Base-by-base conservation (phyloP, 805 yeast genomes). In the Kluyveromyces dobzhanskii region DNA sequence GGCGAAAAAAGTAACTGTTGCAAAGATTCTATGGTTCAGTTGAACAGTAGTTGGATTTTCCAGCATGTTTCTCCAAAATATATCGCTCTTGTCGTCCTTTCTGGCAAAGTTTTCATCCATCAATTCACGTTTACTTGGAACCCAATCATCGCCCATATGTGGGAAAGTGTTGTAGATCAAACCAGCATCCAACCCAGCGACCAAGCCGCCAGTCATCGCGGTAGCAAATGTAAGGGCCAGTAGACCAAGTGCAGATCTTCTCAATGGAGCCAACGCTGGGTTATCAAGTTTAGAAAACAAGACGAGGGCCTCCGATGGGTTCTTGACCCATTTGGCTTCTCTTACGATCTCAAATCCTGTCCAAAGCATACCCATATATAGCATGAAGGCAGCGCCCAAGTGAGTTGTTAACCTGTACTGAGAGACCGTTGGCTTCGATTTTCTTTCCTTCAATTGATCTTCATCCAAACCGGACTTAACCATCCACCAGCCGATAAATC, bases 401-500 rank as follows among this genome's bases (percentile, higher is more conserved):
- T 92, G 98, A 1, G 97, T 80, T 2, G 97, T 87, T 38, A 92
- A 69, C 60, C 98, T 75, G 57, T 92, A 92, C 56, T 85, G 97
- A 4, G 96, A 85, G 3, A 92, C 98, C 0, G 98, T 86, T n/a
- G 98, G 98, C 56, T 90, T 94, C 1, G 95, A 78, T 33, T 75
- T 82, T 57, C 95, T 74, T 47, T 81, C 87, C 17, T 72, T 73
- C 35, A 92, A 66, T 54, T 81, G 81, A 32, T 80, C 72, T 53
- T 81, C 82, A 56, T 87, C 94, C 40, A 92, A 70, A 23, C 98
- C 98, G 8, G 96, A 85, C 53, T 84, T 78, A 38, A 92, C 98
- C 98, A 92, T 92, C 99, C 99, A 92, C 98, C 98, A 92, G 24
- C 98, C 98, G 48, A 92, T 81, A 38, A 80, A 83, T 38, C 98